phyloP scores from a whole-genome alignment of 2,329 filamentous ascomycete species.

The Aspergillus persii region DNA sequence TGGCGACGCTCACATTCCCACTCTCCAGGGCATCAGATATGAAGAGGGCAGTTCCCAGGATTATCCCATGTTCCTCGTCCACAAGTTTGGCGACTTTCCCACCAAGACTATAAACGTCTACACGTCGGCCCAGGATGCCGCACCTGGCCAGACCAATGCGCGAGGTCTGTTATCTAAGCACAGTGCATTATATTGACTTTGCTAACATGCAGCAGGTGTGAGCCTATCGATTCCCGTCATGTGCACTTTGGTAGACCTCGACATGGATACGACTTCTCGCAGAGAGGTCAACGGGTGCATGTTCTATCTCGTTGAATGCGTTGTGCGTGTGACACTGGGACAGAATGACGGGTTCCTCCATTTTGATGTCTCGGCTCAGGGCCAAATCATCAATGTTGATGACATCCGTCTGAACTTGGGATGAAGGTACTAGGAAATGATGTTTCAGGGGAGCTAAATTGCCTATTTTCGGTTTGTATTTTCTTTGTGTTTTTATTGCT shows the following conservation, averaged over 20 bases:
- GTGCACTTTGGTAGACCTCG: background rate
- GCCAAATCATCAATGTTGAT: background rate
- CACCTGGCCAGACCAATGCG: no score
- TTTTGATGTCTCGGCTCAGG: background rate
- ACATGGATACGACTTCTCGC: background rate
- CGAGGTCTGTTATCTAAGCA: background rate
- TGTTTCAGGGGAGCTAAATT: background rate
- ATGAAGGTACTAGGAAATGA: background rate
- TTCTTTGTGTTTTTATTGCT: no score
- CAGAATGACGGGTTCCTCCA: background rate
- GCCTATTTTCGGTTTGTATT: no score
- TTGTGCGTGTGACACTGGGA: background rate
- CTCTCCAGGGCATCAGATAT: background rate
- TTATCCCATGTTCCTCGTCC: background rate
- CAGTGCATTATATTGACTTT: background rate
- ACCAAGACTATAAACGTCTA: background rate
- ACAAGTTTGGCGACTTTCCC: background rate
- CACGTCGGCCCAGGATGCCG: background rate
- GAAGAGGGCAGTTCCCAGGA: background rate
- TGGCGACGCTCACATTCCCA: background rate
- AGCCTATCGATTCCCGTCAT: background rate
- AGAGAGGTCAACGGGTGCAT: background rate
- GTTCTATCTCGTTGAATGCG: background rate
- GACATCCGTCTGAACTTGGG: background rate
- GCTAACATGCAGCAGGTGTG: background rate